phyloP scores from a whole-genome alignment of 2,329 filamentous ascomycete genomes.

The Stagonosporopsis cucurbitacearum region DNA sequence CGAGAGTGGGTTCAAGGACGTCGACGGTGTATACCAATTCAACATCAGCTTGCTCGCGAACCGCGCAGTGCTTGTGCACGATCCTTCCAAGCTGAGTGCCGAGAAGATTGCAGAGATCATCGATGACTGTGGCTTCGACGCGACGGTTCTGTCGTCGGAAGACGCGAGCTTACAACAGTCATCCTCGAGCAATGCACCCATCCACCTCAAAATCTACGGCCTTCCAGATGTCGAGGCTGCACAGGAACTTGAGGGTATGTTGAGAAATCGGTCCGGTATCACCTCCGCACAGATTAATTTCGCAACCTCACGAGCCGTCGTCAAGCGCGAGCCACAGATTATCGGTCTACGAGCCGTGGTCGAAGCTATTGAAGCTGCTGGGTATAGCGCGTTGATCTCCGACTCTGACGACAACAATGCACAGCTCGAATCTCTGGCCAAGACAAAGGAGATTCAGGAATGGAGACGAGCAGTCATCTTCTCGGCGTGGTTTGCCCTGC shows the following conservation, averaged over 20 bases:
- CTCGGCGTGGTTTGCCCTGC: slow-evolving; percentile 81
- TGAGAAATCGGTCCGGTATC: slow-evolving; percentile 73
- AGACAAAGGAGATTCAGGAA: slow-evolving; percentile 94
- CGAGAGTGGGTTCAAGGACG: slow-evolving; percentile 77
- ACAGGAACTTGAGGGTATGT: slow-evolving; percentile 70
- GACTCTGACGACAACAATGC: slow-evolving; percentile 96
- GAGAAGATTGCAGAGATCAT: slow-evolving; percentile 82
- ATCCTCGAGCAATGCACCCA: slow-evolving; percentile 63
- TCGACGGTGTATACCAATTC: slow-evolving; percentile 83
- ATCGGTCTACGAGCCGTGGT: slow-evolving; percentile 84
- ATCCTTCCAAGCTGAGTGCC: slow-evolving; percentile 71
- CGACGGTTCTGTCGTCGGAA: slow-evolving; percentile 78
- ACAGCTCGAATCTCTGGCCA: slow-evolving; percentile 92
- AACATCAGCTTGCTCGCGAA: slow-evolving; percentile 95
- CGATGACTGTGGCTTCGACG: slow-evolving; percentile 89
- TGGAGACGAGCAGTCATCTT: slow-evolving; percentile 83
- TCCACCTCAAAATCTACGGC: slow-evolving; percentile 86
- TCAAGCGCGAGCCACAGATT: slow-evolving; percentile 73
- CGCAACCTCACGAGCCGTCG: slow-evolving; percentile 73
- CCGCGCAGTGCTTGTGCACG: slow-evolving; percentile 85
- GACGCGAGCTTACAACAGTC: slow-evolving; percentile 62
- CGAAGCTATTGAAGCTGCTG: slow-evolving; percentile 78
- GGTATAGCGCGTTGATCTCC: slow-evolving; percentile 87
- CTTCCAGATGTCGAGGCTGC: slow-evolving; percentile 75
- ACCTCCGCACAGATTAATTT: slow-evolving; percentile 76